Evolutionary conservation across 805 yeast species (phyloP), one percentile per base, ranked within the genome.

Genomic region (Sungouiella blattae): DNA sequence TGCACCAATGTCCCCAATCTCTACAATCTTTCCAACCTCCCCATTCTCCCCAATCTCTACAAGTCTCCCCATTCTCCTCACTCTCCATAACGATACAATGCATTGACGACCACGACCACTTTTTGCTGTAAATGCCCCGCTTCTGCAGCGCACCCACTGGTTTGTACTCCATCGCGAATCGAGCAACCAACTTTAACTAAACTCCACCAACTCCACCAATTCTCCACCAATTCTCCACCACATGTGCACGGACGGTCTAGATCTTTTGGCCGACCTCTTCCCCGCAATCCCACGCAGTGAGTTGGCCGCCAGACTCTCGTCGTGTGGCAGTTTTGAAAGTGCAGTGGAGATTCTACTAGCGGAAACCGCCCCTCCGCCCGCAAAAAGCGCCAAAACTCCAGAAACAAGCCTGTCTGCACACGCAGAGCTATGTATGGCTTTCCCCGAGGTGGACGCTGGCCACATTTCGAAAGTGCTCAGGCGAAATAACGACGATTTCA

Each of bases 401-500:
- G 17, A 26, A 26, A 6, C 6, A 12, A 6, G 8, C 8, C 8
- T 20, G 6, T 20, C 22, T 6, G 22, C 9, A 6, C 22, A 20
- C 22, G 22, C 40, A 37, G 53, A 50, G 18, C 44, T 73, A 20
- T 44, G 50, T 31, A 68, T 64, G 11, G 64, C 77, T 55, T 76
- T 78, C 39, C 81, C 82, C 0, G 50, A 64, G 11, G 40, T 62
- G 2, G 60, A 64, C 2, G 26, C 50, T 4, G 52, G 44, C 2
- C 41, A 43, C 6, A 52, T 77, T 6, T 42, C 55, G 3, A 40
- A 48, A 1, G 54, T 55, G 3, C 55, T 66, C 12, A 43, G 53
- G 16, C 57, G 55, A 2, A 43, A 57, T 25, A 41, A 57, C 5
- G 58, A 61, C 1, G 57, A 69, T 37, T 3, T 59, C 7, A 64